phyloP scores from a whole-genome alignment of 192 early-diverging fungal species.

The Coemansia sp. region DNA sequence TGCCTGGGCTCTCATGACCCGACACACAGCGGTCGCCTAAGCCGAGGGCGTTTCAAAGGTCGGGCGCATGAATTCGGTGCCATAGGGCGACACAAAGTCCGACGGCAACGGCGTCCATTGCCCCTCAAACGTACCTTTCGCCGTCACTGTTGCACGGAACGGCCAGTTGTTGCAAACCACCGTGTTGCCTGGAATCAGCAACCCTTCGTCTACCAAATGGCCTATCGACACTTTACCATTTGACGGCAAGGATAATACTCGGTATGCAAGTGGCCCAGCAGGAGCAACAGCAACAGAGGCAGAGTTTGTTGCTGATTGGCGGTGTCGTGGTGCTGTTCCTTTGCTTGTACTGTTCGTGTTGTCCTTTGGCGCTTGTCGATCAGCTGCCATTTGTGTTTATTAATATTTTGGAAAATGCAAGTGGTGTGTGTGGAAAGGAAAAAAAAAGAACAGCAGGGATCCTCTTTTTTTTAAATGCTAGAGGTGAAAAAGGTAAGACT shows the following conservation, averaged over 20 bases:
- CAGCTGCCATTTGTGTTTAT: slow-evolving; percentile 17
- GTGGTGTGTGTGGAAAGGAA: not conserved
- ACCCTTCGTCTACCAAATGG: slow-evolving; percentile 36
- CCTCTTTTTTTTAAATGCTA: not conserved
- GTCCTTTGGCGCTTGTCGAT: slow-evolving; percentile 19
- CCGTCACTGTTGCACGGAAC: slow-evolving; percentile 42
- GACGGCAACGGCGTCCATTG: slow-evolving; percentile 34
- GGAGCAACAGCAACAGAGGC: too few relatives aligned
- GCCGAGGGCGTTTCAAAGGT: slow-evolving; percentile 66
- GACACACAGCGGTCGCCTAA: slow-evolving; percentile 66
- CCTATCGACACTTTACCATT: slow-evolving; percentile 33
- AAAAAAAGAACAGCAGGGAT: not conserved
- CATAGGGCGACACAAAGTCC: slow-evolving; percentile 20
- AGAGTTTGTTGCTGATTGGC: not conserved
- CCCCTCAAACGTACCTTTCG: slow-evolving; percentile 31
- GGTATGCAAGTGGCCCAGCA: not conserved
- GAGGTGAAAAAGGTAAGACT: not conserved
- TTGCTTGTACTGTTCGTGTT: slow-evolving; percentile 6
- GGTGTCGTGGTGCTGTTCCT: slow-evolving; percentile 3
- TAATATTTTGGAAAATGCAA: not conserved
- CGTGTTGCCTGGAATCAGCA: slow-evolving; percentile 25
- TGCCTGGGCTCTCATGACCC: slow-evolving; percentile 53
- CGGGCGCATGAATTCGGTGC: slow-evolving; percentile 43
- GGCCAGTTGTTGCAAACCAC: slow-evolving; percentile 56
- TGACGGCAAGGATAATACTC: not conserved